Evolutionary conservation across 352 stramenopile genomes (phyloP).

Genomic region (Globisporangium cederbergense): DNA sequence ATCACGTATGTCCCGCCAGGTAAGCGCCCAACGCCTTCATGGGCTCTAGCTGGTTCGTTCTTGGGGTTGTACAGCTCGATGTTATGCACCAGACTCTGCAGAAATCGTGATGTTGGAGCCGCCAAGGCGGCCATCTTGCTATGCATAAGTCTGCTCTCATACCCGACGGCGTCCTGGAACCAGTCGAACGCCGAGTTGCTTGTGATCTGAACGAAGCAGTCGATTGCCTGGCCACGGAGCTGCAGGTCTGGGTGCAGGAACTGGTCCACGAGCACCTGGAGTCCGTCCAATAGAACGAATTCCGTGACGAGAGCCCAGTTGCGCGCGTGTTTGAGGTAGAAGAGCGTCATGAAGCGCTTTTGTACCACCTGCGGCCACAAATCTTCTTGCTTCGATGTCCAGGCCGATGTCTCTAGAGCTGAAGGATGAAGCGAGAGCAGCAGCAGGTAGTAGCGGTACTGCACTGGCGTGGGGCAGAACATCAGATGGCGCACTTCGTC

Average conservation of each 20-base stretch:
- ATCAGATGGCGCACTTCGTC: slow-evolving; percentile 34
- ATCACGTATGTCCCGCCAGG: slow-evolving; percentile 28
- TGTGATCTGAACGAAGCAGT: slow-evolving; percentile 43
- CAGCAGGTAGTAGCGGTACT: slow-evolving; percentile 27
- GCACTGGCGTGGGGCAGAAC: slow-evolving; percentile 22
- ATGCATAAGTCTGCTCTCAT: slow-evolving; percentile 29
- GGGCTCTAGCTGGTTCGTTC: background rate
- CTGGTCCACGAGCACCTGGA: slow-evolving; percentile 29
- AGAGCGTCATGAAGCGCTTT: slow-evolving; percentile 37
- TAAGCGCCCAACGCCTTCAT: slow-evolving; percentile 5
- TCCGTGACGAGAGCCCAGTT: slow-evolving; percentile 33
- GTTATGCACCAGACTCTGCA: slow-evolving; percentile 26
- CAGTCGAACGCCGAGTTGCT: slow-evolving; percentile 36
- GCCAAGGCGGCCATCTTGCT: slow-evolving; percentile 31
- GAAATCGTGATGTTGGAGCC: slow-evolving; percentile 14
- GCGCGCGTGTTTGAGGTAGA: slow-evolving; percentile 38
- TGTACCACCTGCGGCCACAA: slow-evolving; percentile 15
- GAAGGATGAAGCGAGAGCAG: slow-evolving; percentile 19
- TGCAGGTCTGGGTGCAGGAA: slow-evolving; percentile 34
- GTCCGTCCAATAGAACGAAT: slow-evolving; percentile 28
- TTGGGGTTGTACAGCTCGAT: slow-evolving; percentile 19
- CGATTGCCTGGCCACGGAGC: slow-evolving; percentile 34
- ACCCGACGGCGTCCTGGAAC: slow-evolving; percentile 27
- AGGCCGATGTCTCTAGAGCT: background rate
- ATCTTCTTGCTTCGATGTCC: no score